Evolutionary conservation across 352 stramenopile genomes (phyloP), one percentile per base, ranked within the genome.

Genomic region (Phytopythium vexans): DNA sequence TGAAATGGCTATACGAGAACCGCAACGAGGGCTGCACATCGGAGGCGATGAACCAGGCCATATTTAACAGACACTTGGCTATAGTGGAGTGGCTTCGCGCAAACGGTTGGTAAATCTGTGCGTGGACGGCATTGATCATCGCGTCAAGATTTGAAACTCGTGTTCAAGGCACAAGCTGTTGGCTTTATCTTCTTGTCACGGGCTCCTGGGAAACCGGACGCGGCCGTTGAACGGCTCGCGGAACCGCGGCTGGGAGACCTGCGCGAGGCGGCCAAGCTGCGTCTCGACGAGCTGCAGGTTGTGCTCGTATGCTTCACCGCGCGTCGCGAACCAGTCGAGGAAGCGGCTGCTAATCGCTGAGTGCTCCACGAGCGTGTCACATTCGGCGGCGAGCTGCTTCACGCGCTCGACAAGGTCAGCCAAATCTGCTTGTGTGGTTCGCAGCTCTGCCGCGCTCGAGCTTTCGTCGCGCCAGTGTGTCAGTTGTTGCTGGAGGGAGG

Each of bases 221-320:
- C 71, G 71, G 2, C 51, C 66, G 0, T 54, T 54, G 48, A 85
- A 89, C 1, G 77, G 80, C 31, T 88, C 54, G 6, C 74, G 81
- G 11, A 31, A 41, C 15, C 60, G 58, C 10, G 81, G 72, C 3
- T 68, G 60, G 1, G 79, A 83, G 11, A 49, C 51, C 5, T 54
- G 16, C 3, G 74, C 72, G 11, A 91, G 49, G 8, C 70, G 69
- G 37, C 66, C 70, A 9, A 92, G 56, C 42, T 92, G 79, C 3
- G 64, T 66, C 47, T 94, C 83, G 1, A 94, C 66, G 7, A 89
- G 49, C 6, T 77, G 63, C 2, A 91, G 31, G 44, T 91, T 93
- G 43, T 85, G 74, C 46, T 93, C 82, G 43, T 88, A 90, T 5
- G 76, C 74, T 33, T 89, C 80, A 0, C 82, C 82, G 5, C 80